Conservation (phyloP, 495 filamentous ascomycete species). For the Annulohypoxylon stygium region DNA sequence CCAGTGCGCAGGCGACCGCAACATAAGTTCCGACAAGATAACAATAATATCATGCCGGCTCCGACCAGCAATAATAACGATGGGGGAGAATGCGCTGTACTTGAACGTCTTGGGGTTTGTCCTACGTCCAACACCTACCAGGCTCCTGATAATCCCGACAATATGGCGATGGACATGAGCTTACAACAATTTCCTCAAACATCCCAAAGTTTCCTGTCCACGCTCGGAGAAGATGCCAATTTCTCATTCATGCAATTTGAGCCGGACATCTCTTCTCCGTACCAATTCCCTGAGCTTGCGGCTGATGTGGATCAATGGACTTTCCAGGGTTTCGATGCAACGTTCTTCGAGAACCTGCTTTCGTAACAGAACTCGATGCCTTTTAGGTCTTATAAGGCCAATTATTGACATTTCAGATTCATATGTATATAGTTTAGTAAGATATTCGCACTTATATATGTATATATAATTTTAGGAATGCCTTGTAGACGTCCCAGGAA, state of each 20-base stretch:
- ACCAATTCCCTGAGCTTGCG: constrained; percentile 47
- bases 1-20: constrained; percentile 37
- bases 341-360: constrained; percentile 53
- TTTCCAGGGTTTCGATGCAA: constrained; percentile 58
- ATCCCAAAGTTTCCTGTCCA: constrained; percentile 14
- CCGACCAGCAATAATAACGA: constrained; percentile 7
- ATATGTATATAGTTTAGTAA: constrained; percentile 8
- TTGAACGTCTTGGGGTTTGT: not conserved
- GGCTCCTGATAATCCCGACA: not conserved
- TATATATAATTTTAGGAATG: constrained; percentile 39
- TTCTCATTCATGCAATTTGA: constrained; percentile 55
- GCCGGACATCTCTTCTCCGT: constrained; percentile 26
- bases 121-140: constrained; percentile 4
- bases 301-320: constrained; percentile 58
- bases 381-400: not conserved
- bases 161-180: constrained; percentile 10
- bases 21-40: constrained; percentile 8
- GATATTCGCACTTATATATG: constrained; percentile 33
- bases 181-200: constrained; percentile 14
- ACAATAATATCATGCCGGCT: not conserved
- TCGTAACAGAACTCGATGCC: constrained; percentile 20
- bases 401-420: not conserved
- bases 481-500: constrained; percentile 13
- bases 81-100: not conserved
- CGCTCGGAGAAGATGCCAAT: constrained; percentile 36